Evolutionary conservation across 2,329 filamentous ascomycete genomes (phyloP).

Genomic region (Exophiala phaeomuriformis): DNA sequence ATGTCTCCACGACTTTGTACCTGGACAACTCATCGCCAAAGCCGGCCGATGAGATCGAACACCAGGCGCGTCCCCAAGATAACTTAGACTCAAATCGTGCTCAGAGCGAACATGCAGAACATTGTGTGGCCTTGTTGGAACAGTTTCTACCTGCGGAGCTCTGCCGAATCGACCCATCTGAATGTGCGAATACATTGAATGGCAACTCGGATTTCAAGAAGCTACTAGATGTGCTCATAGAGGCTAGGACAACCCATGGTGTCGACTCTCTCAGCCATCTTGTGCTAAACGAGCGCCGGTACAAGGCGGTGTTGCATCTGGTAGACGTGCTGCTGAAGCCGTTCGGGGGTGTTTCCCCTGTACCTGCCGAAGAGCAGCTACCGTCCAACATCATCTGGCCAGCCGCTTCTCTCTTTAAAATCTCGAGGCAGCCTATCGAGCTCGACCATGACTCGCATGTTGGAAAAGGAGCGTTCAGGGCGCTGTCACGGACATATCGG

Average conservation of each 20-base stretch:
- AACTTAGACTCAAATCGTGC: conserved; percentile 1
- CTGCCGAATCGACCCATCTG: conserved; percentile 15
- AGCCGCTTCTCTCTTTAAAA: conserved; percentile 20
- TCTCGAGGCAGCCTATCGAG: conserved; percentile 31
- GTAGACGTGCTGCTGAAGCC: conserved; percentile 35
- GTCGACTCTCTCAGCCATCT: conserved; percentile 37
- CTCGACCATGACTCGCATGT: conserved; percentile 8
- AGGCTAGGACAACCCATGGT: conserved; percentile 28
- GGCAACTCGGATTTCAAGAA: conserved; percentile 26
- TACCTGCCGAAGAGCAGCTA: conserved; percentile 18
- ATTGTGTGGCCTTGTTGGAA: conserved; percentile 34
- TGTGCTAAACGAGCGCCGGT: conserved; percentile 36
- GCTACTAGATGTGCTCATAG: conserved; percentile 31
- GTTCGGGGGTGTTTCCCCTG: conserved; percentile 26
- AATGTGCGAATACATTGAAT: conserved; percentile 4
- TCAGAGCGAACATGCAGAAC: conserved; percentile 27
- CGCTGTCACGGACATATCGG: neutral
- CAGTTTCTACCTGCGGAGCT: conserved; percentile 30
- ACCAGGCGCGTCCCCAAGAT: neutral
- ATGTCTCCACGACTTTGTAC: neutral
- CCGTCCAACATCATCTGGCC: conserved; percentile 32
- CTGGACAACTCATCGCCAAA: neutral
- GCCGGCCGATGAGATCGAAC: neutral
- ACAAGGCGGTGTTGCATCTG: conserved; percentile 36
- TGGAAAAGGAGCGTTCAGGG: neutral